Percentiles rank a stretch among this genome's conserved stretches.
Conservation (phyloP, 257 asterid species). For the Solanum chilense region DNA sequence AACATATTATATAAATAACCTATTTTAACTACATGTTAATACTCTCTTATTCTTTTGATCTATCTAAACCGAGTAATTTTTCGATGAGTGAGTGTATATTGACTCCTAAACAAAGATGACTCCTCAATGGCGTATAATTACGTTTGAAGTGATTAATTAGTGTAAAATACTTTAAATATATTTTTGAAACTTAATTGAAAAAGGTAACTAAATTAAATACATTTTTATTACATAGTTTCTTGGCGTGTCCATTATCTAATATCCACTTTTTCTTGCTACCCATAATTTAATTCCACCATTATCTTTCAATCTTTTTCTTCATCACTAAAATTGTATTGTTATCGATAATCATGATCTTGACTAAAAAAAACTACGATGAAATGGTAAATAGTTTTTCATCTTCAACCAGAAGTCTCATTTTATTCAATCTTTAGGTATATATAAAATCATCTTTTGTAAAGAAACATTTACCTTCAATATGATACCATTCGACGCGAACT, state of each 20-base stretch:
- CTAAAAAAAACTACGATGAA: neutral
- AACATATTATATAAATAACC: neutral
- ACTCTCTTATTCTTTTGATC: neutral
- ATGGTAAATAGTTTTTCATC: neutral
- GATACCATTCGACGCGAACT: neutral
- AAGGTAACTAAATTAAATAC: neutral
- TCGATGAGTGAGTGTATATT: too few relatives aligned
- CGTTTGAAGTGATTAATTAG: neutral
- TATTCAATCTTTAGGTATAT: neutral
- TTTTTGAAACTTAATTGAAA: neutral
- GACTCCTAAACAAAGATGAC: neutral
- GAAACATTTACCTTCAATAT: neutral
- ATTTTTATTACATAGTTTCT: conserved; percentile 9
- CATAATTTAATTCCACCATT: conserved; percentile 2
- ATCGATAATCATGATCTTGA: neutral
- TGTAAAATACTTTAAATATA: neutral
- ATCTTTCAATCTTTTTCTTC: neutral
- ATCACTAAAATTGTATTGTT: conserved; percentile 12
- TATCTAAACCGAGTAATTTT: neutral
- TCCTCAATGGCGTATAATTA: neutral
- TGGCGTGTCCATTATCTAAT: conserved; percentile 55
- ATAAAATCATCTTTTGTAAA: neutral
- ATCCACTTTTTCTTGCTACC: conserved; percentile 16
- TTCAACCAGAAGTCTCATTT: too few relatives aligned
- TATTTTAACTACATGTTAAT: neutral